Base-by-base conservation (phyloP, 768 basidiomycete genomes). In the Trametopsis cervina region DNA sequence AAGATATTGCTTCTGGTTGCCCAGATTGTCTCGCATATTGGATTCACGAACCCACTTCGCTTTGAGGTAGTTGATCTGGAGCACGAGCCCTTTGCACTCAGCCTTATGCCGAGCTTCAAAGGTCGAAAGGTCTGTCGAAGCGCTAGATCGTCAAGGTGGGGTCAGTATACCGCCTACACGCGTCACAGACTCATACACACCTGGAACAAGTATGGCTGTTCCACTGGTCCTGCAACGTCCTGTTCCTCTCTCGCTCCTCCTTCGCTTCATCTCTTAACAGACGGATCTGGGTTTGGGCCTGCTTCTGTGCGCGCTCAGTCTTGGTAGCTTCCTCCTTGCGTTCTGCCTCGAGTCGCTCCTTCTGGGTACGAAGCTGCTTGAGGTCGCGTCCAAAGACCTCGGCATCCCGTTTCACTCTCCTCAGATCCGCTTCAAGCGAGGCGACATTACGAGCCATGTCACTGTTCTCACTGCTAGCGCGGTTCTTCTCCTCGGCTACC, bases 61-160 rank as follows among this genome's bases (percentile, higher is more conserved):
- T 63, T 98, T 95, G 56, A 98, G 73, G 66, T 96, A 97, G 36
- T 75, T 77, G 50, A 96, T 91, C 63, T 96, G 91, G 6, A 89
- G 79, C 42, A 98, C 81, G 17, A 97, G 70, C 7, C 91, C 90
- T 60, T 92, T 93, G 70, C 87, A 86, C 61, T 97, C 92, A 53
- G 80, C 78, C 53, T 86, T 89, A 61, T 92, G 89, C 63, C 80
- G 82, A 2, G 67, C 56, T 54, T 75, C 81, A 53, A 89, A 58
- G 11, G 69, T 67, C 2, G 71, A 69, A 4, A 89, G 53, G 58
- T 81, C 76, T 13, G 56, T 59, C 4, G 75, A 72, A 51, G 85
- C 78, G 17, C 82, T 83, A 48, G 21, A n/a, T 17, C 18, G 44
- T 13, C 12, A 22, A 23, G 10, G 21, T 36, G 20, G 11, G n/a